Evolutionary conservation across 352 stramenopile genomes (phyloP).

Genomic region (Pythium volutum): DNA sequence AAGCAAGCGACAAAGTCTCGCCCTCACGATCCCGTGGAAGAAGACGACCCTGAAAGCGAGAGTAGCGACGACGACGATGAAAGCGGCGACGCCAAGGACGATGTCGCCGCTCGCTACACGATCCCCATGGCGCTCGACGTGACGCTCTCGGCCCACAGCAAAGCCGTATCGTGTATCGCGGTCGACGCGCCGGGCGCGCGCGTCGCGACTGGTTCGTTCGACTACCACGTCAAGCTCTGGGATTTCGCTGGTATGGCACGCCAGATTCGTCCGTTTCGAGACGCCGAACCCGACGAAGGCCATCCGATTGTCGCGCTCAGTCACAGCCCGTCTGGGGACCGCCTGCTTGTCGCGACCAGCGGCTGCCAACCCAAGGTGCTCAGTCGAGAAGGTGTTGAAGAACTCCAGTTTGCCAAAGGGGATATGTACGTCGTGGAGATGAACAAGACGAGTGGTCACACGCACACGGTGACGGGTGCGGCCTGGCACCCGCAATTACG

Average conservation of each 20-base stretch:
- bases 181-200: slow-evolving; percentile 64
- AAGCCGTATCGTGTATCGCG: slow-evolving; percentile 63
- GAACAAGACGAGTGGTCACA: slow-evolving; percentile 81
- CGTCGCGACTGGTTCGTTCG: slow-evolving; percentile 75
- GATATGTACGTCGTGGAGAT: slow-evolving; percentile 89
- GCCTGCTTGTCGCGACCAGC: slow-evolving; percentile 60
- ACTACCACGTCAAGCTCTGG: slow-evolving; percentile 86
- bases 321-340: slow-evolving; percentile 79
- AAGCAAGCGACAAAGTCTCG: not conserved
- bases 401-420: slow-evolving; percentile 77
- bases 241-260: slow-evolving; percentile 86
- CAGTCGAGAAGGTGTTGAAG: slow-evolving; percentile 70
- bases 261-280: slow-evolving; percentile 73
- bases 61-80: slow-evolving; percentile 27
- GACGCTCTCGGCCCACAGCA: slow-evolving; percentile 49
- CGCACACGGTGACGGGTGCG: slow-evolving; percentile 64
- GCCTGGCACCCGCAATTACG: slow-evolving; percentile 65
- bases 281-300: slow-evolving; percentile 77
- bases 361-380: slow-evolving; percentile 79
- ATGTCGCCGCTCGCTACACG: slow-evolving; percentile 63
- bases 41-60: slow-evolving; percentile 5
- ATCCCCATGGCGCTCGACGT: slow-evolving; percentile 75
- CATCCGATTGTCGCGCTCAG: slow-evolving; percentile 74
- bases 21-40: not conserved
- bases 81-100: slow-evolving; percentile 35